These are phyloP conservation scores for Nymphaea thermarum DNA, from an alignment of 164 flowering plant genomes.

Conservation along the genomic window DNA sequence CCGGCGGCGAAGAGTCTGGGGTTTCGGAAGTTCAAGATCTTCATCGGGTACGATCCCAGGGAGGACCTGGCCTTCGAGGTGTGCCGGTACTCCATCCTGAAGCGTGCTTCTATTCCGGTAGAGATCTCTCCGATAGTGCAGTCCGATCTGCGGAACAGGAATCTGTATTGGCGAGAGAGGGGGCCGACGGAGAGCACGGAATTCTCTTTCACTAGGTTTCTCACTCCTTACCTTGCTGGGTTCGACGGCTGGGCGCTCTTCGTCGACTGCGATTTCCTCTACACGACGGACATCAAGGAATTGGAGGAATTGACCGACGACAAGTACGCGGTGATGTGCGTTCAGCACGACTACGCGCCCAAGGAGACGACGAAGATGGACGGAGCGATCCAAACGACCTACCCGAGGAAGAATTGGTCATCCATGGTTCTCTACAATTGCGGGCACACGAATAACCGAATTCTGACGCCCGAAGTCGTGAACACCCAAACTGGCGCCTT, in stretches of 20 bases:
- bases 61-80: constrained; percentile 84
- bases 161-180: constrained; percentile 72
- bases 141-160: constrained; percentile 50
- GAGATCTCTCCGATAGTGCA: constrained; percentile 70
- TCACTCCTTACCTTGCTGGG: constrained; percentile 67
- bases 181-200: constrained; percentile 84
- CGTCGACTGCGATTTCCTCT: constrained; percentile 90
- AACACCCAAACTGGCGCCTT: constrained; percentile 71
- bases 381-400: constrained; percentile 81
- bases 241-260: constrained; percentile 92
- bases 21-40: constrained; percentile 44
- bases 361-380: constrained; percentile 94
- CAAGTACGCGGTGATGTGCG: constrained; percentile 81
- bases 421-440: constrained; percentile 94
- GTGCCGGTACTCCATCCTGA: constrained; percentile 59
- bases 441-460: constrained; percentile 67
- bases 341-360: constrained; percentile 90
- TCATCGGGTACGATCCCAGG: constrained; percentile 81
- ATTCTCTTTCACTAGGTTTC: constrained; percentile 73
- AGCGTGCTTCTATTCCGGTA: constrained; percentile 64
- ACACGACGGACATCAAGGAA: constrained; percentile 71
- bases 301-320: constrained; percentile 63
- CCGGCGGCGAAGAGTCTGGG: constrained; percentile 1
- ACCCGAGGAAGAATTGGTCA: constrained; percentile 93
- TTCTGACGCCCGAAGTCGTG: constrained; percentile 65